phyloP scores from a whole-genome alignment of 176 grass and related monocot genomes.

The Coix lacrymajobi region DNA sequence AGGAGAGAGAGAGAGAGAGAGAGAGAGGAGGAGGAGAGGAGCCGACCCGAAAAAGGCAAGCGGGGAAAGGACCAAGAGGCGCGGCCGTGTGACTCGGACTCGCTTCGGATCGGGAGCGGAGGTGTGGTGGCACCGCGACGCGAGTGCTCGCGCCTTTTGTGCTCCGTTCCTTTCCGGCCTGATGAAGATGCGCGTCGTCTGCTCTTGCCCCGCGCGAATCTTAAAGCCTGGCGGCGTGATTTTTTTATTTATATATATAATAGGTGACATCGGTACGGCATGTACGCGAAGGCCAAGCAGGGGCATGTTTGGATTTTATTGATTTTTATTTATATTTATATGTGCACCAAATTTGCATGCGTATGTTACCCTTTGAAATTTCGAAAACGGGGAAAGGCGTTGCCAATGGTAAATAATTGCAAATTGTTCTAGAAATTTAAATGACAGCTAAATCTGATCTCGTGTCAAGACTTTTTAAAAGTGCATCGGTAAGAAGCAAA shows the following conservation, averaged over 20 bases:
- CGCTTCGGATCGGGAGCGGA: neutral
- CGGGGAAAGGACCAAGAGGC: neutral
- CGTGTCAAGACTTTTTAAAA: neutral
- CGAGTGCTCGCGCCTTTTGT: neutral
- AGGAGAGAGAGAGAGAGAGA: neutral
- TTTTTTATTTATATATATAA: too few species aligned
- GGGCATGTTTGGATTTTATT: neutral
- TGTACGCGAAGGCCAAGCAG: neutral
- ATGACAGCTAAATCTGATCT: neutral
- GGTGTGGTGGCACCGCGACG: neutral
- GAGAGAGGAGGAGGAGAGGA: neutral
- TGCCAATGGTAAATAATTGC: neutral
- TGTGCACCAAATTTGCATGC: neutral
- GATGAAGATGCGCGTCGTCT: neutral
- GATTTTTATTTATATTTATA: neutral
- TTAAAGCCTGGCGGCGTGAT: neutral
- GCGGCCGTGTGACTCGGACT: slow-evolving; percentile 10
- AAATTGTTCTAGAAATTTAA: neutral
- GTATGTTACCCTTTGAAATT: neutral
- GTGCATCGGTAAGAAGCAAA: neutral
- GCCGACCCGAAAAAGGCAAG: slow-evolving; percentile 10
- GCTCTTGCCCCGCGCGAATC: neutral
- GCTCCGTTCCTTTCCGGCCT: neutral
- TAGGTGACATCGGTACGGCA: too few species aligned
- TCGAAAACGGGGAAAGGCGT: neutral